Evolutionary conservation across 2,329 filamentous ascomycete species (phyloP).

Genomic region (Neofusicoccum parvum): DNA sequence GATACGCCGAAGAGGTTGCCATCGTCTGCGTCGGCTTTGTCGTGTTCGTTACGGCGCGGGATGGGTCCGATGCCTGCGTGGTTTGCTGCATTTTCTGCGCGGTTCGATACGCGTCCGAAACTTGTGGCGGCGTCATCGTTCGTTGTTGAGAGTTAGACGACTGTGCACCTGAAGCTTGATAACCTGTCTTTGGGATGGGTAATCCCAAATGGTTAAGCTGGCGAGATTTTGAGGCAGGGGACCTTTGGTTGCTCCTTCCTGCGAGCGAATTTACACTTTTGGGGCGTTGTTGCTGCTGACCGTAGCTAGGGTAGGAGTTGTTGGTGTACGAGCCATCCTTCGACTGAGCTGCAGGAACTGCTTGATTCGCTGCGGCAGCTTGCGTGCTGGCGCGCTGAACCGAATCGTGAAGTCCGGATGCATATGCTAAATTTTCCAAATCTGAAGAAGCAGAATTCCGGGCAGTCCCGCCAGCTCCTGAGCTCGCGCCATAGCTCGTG

Average conservation of each 20-base stretch:
- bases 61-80: no score
- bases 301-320: background rate
- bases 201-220: background rate
- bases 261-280: constrained; percentile 16
- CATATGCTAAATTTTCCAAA: constrained; percentile 19
- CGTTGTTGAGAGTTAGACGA: background rate
- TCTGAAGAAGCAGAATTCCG: constrained; percentile 10
- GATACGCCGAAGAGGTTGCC: background rate
- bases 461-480: background rate
- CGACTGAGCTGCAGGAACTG: background rate
- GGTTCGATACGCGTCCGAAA: background rate
- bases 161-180: background rate
- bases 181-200: background rate
- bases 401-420: constrained; percentile 6
- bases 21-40: background rate
- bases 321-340: background rate
- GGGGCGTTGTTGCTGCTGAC: constrained; percentile 1
- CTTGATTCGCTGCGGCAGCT: background rate
- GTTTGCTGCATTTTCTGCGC: background rate
- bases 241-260: background rate
- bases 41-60: no score
- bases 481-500: constrained; percentile 7
- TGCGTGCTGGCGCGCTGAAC: background rate
- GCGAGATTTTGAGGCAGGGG: background rate
- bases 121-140: background rate